These are phyloP conservation scores for Pythium volutum DNA, from an alignment of 352 stramenopile genomes.

Conservation along the genomic window DNA sequence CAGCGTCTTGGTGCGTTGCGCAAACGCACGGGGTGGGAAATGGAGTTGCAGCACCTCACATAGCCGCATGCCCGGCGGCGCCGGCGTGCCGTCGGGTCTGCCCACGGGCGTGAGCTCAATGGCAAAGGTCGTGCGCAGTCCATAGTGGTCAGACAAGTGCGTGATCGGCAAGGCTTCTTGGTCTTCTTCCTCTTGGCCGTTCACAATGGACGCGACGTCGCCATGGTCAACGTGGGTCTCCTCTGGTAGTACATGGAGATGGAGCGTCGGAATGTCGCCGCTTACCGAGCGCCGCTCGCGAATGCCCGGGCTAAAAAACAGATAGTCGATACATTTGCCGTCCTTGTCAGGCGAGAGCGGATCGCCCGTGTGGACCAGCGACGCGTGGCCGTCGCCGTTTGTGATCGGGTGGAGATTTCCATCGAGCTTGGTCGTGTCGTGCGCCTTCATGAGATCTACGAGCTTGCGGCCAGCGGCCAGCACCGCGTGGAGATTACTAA, in stretches of 20 bases:
- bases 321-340: slow-evolving; percentile 87
- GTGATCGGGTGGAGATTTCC: slow-evolving; percentile 67
- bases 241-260: slow-evolving; percentile 39
- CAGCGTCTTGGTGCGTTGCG: slow-evolving; percentile 45
- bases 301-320: slow-evolving; percentile 63
- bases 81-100: slow-evolving; percentile 37
- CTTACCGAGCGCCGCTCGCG: slow-evolving; percentile 25
- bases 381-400: slow-evolving; percentile 74
- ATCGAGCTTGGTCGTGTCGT: slow-evolving; percentile 44
- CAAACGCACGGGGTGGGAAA: slow-evolving; percentile 62
- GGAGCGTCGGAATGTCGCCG: slow-evolving; percentile 36
- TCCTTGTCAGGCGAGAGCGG: slow-evolving; percentile 45
- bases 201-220: slow-evolving; percentile 33
- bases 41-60: slow-evolving; percentile 63
- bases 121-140: slow-evolving; percentile 47
- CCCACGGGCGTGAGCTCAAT: slow-evolving; percentile 43
- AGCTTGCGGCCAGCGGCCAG: slow-evolving; percentile 36
- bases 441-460: slow-evolving; percentile 70
- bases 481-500: slow-evolving; percentile 42
- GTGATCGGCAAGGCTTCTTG: slow-evolving; percentile 66
- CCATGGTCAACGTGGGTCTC: slow-evolving; percentile 61
- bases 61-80: slow-evolving; percentile 31
- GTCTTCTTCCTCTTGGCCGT: slow-evolving; percentile 25
- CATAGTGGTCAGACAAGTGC: slow-evolving; percentile 82
- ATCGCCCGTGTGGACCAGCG: slow-evolving; percentile 48